Evolutionary conservation across 805 yeast species (phyloP), one percentile per base, ranked within the genome.

Genomic region (Metschnikowia cubensis): DNA sequence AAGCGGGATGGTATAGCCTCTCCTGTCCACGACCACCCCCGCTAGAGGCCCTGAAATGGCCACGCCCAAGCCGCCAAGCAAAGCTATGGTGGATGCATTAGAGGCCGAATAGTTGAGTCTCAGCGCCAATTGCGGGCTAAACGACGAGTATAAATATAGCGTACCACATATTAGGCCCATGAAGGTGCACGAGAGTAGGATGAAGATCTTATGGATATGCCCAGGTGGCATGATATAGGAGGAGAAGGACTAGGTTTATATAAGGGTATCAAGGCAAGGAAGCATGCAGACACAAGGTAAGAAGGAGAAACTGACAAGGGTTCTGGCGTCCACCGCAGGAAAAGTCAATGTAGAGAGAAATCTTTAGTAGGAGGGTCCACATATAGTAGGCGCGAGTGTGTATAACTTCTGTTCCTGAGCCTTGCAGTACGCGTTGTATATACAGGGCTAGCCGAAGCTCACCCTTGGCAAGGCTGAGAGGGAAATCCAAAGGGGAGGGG

Each of bases 121-220:
- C 29, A 65, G 65, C 1, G 90, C 87, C 48, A 86, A 73, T 62
- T 87, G 94, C 0, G 95, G 92, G 35, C 89, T 84, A 63, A 82
- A 87, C 0, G 89, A 87, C 7, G 88, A 82, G 66, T 83, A 87
- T 42, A 87, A 69, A 65, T 87, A 87, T 59, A 85, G 70, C 1
- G 94, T 87, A 1, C 95, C 95, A 57, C 88, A 81, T 15, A 78
- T 77, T 43, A 84, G 64, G 11, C 85, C 86, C 56, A 71, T 47
- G 62, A 57, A 59, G 18, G 68, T 64, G 51, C 65, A 61, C 43
- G 63, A 55, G 25, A 64, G 56, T 25, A 64, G 56, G 45, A 62
- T 52, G 20, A 62, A 53, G 25, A 59, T 56, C 45, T 61, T 59
- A 37, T 52, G 59, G 42, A 59, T 42, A 29, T 35, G 34, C 17